phyloP scores from a whole-genome alignment of 169 alveolate genomes.

The Blepharisma undulans region DNA sequence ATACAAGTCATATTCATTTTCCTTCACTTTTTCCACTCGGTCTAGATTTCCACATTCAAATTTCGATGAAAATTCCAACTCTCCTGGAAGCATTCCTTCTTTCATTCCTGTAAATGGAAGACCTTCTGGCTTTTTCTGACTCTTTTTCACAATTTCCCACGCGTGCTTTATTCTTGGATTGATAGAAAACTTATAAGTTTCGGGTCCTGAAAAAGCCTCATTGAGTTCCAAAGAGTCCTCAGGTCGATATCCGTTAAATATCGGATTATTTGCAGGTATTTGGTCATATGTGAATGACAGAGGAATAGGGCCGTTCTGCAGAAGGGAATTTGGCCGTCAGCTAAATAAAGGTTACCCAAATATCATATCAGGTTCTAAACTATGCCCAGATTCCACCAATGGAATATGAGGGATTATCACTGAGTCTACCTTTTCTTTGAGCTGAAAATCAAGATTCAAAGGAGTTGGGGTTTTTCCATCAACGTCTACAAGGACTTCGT shows the following conservation, averaged over 20 bases:
- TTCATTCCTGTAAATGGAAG: slow-evolving; percentile 10
- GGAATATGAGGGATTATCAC: slow-evolving; percentile 10
- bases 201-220: neutral
- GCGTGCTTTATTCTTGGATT: neutral
- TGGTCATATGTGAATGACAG: neutral
- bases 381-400: neutral
- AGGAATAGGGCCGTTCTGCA: slow-evolving; percentile 28
- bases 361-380: slow-evolving; percentile 22
- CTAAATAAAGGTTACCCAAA: neutral
- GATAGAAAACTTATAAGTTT: neutral
- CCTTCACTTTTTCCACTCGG: slow-evolving; percentile 83
- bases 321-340: neutral
- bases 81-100: neutral
- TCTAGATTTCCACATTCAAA: slow-evolving; percentile 90
- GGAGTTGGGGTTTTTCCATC: neutral
- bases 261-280: neutral
- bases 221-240: slow-evolving; percentile 28
- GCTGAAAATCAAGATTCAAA: neutral
- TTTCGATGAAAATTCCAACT: slow-evolving; percentile 85
- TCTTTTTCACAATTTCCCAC: neutral
- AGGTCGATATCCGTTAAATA: slow-evolving; percentile 25
- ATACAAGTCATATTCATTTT: slow-evolving; percentile 84
- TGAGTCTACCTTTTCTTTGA: neutral
- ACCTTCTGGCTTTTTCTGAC: neutral
- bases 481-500: neutral